Conservation (phyloP, 352 stramenopile genomes). For the Pythium guiyangense region DNA sequence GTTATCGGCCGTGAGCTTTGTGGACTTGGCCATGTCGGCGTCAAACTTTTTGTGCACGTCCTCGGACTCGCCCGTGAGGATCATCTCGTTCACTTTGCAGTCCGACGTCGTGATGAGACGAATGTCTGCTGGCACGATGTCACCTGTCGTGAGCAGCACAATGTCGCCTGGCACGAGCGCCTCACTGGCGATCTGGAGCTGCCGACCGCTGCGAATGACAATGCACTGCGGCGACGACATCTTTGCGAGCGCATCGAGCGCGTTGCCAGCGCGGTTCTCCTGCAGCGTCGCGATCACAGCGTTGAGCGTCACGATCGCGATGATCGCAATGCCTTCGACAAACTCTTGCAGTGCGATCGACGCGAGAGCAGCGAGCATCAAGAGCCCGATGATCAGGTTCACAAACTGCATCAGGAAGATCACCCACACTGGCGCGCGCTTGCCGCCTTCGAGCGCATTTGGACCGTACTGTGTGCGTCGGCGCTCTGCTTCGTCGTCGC, state of each 20-base stretch:
- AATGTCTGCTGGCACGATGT: conserved; percentile 87
- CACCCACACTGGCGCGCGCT: conserved; percentile 25
- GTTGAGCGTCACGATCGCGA: conserved; percentile 44
- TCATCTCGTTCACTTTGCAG: conserved; percentile 87
- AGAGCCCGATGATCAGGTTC: conserved; percentile 41
- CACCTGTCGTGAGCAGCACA: conserved; percentile 77
- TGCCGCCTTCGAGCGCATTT: conserved; percentile 9
- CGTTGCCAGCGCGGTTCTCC: conserved; percentile 36
- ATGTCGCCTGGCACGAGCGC: conserved; percentile 53
- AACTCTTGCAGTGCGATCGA: conserved; percentile 31
- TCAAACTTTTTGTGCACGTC: conserved; percentile 28
- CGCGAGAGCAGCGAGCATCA: conserved; percentile 29
- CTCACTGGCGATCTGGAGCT: conserved; percentile 30
- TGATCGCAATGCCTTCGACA: conserved; percentile 37
- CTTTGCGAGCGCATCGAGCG: conserved; percentile 33
- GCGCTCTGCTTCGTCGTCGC: conserved; percentile 20
- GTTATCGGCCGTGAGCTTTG: conserved; percentile 51
- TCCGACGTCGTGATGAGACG: conserved; percentile 65
- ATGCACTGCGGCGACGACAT: conserved; percentile 31
- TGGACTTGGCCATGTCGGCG: conserved; percentile 12
- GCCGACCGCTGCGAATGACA: conserved; percentile 30
- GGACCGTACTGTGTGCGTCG: conserved; percentile 15
- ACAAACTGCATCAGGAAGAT: conserved; percentile 47
- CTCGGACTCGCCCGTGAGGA: conserved; percentile 81
- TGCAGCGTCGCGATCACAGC: conserved; percentile 32